A percentile compares a stretch with the other conserved stretches of the same genome.
Evolutionary conservation across 768 basidiomycete genomes (phyloP).

Genomic region (Lentinula edodes): DNA sequence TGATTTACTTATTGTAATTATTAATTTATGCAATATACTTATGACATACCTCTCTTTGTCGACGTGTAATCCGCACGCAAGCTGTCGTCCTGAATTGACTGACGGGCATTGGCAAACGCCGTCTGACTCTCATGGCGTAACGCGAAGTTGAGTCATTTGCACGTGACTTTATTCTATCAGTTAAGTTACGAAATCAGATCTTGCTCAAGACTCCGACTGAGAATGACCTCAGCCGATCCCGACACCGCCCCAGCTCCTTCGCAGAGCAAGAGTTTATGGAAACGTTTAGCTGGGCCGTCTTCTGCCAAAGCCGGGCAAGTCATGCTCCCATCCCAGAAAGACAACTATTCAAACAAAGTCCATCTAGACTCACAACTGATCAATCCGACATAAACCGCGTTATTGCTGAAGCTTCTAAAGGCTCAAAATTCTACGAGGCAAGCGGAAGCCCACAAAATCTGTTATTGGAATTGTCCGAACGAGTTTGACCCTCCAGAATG

Average conservation of each 20-base stretch:
- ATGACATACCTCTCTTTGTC: too few species aligned
- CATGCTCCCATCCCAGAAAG: neutral
- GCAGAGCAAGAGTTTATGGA: constrained; percentile 47
- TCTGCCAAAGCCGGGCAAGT: constrained; percentile 84
- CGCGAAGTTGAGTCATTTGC: neutral
- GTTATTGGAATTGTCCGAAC: neutral
- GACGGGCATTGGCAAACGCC: too few species aligned
- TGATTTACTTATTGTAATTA: neutral
- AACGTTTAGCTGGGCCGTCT: constrained; percentile 82
- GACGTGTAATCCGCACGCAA: too few species aligned
- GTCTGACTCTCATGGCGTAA: neutral
- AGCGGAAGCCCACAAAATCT: constrained; percentile 10
- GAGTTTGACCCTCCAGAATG: constrained; percentile 49
- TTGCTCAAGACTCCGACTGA: too few species aligned
- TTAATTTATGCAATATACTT: neutral
- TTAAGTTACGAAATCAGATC: too few species aligned
- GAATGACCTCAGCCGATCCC: too few species aligned
- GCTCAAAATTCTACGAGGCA: constrained; percentile 89
- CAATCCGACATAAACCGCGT: constrained; percentile 83
- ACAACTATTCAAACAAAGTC: neutral
- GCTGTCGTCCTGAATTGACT: too few species aligned
- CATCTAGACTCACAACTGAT: constrained; percentile 58
- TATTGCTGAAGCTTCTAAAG: constrained; percentile 88
- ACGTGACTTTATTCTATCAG: neutral
- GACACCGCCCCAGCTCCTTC: neutral